These are phyloP conservation scores for Candida buenavistaensis DNA, from an alignment of 1,139 yeast genomes.

Conservation along the genomic window DNA sequence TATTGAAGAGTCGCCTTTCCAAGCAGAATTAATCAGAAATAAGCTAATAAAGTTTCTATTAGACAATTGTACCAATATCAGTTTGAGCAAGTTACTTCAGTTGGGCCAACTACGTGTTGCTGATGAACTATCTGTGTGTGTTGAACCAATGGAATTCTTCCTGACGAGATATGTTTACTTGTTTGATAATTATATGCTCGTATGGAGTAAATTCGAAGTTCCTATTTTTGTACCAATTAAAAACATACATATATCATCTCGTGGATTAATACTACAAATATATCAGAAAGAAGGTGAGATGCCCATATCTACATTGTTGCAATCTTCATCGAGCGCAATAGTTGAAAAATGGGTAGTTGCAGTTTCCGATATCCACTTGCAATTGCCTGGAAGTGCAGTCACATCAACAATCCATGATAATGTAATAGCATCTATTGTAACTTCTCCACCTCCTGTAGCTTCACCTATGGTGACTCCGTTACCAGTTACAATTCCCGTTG, in stretches of 20 bases:
- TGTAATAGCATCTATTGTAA: too few relatives aligned
- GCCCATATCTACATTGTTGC: constrained; percentile 5
- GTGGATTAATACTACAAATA: constrained; percentile 11
- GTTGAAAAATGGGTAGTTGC: constrained; percentile 50
- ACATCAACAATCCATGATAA: constrained; percentile 42
- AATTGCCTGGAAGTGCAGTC: constrained; percentile 37
- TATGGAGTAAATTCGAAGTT: constrained; percentile 18
- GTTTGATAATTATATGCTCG: constrained; percentile 33
- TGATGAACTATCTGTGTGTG: constrained; percentile 26
- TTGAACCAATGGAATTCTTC: constrained; percentile 12
- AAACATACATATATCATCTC: constrained; percentile 10
- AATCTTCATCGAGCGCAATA: constrained; percentile 20
- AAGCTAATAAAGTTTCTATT: constrained; percentile 30
- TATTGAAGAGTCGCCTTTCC: constrained; percentile 20
- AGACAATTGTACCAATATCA: constrained; percentile 22
- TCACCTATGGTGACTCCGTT: too few relatives aligned
- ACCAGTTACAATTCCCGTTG: not conserved
- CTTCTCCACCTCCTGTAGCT: too few relatives aligned
- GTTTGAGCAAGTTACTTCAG: constrained; percentile 25
- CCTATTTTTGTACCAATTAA: constrained; percentile 10
- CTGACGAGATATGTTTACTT: constrained; percentile 25
- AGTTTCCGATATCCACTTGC: constrained; percentile 31
- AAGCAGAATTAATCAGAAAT: constrained; percentile 29
- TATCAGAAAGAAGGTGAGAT: constrained; percentile 1
- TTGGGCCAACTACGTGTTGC: constrained; percentile 41